phyloP scores from a whole-genome alignment of 371 early-diverging fungal genomes.

The Mortierella sp. region DNA sequence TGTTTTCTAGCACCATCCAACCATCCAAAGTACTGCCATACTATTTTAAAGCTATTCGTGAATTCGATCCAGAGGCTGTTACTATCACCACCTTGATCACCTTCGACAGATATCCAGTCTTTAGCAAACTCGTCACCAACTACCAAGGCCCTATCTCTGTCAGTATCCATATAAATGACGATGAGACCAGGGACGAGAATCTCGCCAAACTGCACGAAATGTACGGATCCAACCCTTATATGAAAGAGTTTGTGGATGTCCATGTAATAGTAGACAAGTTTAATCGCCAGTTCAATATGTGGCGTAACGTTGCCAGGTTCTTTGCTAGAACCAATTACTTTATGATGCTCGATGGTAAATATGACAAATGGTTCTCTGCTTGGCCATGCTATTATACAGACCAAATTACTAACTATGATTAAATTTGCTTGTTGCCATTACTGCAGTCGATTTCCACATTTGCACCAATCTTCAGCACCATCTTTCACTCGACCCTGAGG shows the following conservation, averaged over 20 bases:
- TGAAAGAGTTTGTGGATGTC: conserved; percentile 71
- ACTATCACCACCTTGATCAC: conserved; percentile 66
- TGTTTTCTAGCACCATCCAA: conserved; percentile 73
- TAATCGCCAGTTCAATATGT: conserved; percentile 79
- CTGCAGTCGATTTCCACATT: conserved; percentile 71
- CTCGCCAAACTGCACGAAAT: conserved; percentile 65
- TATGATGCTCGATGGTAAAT: conserved; percentile 72
- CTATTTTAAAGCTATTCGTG: conserved; percentile 63
- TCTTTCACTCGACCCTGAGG: conserved; percentile 57
- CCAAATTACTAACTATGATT: neutral
- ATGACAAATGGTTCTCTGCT: neutral
- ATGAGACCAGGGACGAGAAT: conserved; percentile 62
- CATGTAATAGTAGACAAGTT: conserved; percentile 74
- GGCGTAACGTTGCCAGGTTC: conserved; percentile 78
- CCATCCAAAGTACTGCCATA: conserved; percentile 73
- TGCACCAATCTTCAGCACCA: conserved; percentile 71
- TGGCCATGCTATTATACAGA: neutral
- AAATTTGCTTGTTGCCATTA: neutral
- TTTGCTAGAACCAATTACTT: conserved; percentile 76
- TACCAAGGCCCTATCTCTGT: conserved; percentile 79
- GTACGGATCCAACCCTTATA: conserved; percentile 64
- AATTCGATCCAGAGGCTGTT: conserved; percentile 59
- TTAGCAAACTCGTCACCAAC: conserved; percentile 68
- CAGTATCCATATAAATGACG: conserved; percentile 73
- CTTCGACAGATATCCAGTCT: conserved; percentile 61